Percentiles rank a stretch among this genome's conserved stretches.
These are phyloP conservation scores for Corinectria fuckeliana DNA, from an alignment of 2,329 filamentous ascomycete genomes.

Conservation along the genomic window DNA sequence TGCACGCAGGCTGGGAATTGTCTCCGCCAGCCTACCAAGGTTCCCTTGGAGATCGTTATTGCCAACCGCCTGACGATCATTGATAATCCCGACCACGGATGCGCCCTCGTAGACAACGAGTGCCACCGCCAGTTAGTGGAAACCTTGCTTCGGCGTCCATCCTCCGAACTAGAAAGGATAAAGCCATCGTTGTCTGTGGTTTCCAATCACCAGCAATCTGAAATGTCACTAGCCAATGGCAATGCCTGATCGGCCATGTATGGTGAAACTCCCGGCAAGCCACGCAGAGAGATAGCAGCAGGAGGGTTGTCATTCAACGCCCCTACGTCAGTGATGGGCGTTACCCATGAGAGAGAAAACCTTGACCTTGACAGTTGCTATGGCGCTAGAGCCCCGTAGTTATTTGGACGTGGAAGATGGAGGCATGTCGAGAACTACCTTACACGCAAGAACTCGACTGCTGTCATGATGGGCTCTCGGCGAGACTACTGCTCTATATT, in stretches of 20 bases:
- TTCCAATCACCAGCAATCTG: background rate
- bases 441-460: too few species aligned
- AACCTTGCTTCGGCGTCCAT: background rate
- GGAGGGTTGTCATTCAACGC: background rate
- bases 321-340: background rate
- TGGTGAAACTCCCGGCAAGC: background rate
- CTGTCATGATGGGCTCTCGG: too few species aligned
- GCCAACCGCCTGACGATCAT: too few species aligned
- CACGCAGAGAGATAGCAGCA: background rate
- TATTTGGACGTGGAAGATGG: background rate
- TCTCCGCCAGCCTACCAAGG: too few species aligned
- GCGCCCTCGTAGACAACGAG: too few species aligned
- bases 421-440: too few species aligned
- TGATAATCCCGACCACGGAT: too few species aligned
- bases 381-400: background rate
- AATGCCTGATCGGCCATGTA: background rate
- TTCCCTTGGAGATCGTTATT: too few species aligned
- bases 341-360: background rate
- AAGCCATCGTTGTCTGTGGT: background rate
- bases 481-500: too few species aligned
- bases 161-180: background rate
- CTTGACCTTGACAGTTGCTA: background rate
- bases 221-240: too few species aligned
- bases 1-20: too few species aligned
- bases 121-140: background rate